Evolutionary conservation across 495 filamentous ascomycete species (phyloP).

Genomic region (Penicillium macrosclerotiorum): DNA sequence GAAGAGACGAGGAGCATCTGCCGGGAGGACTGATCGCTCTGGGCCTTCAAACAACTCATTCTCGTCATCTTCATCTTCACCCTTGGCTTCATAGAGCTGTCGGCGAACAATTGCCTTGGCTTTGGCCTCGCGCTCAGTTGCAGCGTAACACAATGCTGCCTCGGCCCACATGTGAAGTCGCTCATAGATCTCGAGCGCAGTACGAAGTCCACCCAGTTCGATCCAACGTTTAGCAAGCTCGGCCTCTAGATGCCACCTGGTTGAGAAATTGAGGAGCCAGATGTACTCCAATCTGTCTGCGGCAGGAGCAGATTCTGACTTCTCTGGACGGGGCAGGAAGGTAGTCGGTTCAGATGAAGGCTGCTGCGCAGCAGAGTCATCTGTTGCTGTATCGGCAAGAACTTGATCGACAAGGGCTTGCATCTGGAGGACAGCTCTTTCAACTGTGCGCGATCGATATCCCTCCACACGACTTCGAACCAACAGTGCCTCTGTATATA

Average conservation of each 20-base stretch:
- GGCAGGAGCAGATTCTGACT: constrained; percentile 73
- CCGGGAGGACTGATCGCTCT: constrained; percentile 65
- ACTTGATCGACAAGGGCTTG: constrained; percentile 97
- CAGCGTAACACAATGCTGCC: constrained; percentile 83
- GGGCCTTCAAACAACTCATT: constrained; percentile 59
- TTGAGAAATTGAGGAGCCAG: constrained; percentile 76
- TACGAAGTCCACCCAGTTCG: constrained; percentile 77
- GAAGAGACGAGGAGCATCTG: constrained; percentile 82
- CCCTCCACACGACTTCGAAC: constrained; percentile 87
- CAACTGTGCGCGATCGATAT: constrained; percentile 77
- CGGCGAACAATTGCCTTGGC: constrained; percentile 70
- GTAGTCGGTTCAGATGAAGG: constrained; percentile 50
- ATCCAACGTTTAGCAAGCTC: constrained; percentile 93
- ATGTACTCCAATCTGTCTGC: constrained; percentile 77
- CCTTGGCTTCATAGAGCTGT: constrained; percentile 68
- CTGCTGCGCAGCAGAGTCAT: constrained; percentile 29
- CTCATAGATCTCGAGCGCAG: constrained; percentile 95
- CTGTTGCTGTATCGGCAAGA: constrained; percentile 74
- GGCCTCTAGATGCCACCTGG: constrained; percentile 89
- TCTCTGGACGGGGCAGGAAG: constrained; percentile 78
- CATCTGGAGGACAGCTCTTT: constrained; percentile 87
- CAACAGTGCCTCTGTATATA: constrained; percentile 90
- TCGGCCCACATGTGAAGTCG: constrained; percentile 94
- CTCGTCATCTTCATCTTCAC: constrained; percentile 42
- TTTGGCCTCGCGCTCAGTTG: constrained; percentile 79